Conservation (phyloP, 345 rosid species). For the Diplotaxis tenuifolia region DNA sequence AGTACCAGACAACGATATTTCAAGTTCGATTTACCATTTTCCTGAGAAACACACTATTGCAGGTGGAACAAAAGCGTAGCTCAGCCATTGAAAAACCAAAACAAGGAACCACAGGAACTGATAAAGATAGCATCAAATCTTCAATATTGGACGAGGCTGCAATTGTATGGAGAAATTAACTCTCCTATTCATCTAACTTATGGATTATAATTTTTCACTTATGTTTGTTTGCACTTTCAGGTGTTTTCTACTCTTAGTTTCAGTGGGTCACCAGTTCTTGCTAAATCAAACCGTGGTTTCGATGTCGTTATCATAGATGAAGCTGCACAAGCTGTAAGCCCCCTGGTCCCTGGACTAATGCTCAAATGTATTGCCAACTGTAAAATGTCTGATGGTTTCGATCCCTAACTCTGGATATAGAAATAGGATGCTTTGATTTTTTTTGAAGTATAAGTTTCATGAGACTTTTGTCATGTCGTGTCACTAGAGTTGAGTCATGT, state of each 20-base stretch:
- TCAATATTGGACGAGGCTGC: constrained; percentile 84
- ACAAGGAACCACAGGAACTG: constrained; percentile 63
- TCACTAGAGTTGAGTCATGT: background rate
- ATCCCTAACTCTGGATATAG: no score
- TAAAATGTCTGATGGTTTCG: background rate
- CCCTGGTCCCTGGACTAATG: background rate
- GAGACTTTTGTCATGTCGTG: background rate
- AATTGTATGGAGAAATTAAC: constrained; percentile 54
- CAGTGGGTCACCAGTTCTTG: constrained; percentile 78
- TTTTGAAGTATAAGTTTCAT: no score
- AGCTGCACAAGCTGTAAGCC: constrained; percentile 98
- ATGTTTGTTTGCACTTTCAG: constrained; percentile 44
- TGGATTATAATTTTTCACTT: background rate
- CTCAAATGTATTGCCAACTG: constrained; percentile 2
- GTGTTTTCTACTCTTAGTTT: constrained; percentile 94
- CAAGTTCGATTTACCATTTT: background rate
- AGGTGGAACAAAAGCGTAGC: constrained; percentile 77
- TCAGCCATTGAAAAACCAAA: constrained; percentile 67
- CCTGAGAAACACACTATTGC: constrained; percentile 29
- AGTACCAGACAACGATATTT: background rate
- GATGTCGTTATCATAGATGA: constrained; percentile 98
- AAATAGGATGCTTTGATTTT: no score
- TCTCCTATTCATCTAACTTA: constrained; percentile 17
- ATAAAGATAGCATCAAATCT: constrained; percentile 72
- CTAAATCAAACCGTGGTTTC: constrained; percentile 64